Conservation (phyloP, 2,329 filamentous ascomycete genomes). For the Mycosphaerella sp. region DNA sequence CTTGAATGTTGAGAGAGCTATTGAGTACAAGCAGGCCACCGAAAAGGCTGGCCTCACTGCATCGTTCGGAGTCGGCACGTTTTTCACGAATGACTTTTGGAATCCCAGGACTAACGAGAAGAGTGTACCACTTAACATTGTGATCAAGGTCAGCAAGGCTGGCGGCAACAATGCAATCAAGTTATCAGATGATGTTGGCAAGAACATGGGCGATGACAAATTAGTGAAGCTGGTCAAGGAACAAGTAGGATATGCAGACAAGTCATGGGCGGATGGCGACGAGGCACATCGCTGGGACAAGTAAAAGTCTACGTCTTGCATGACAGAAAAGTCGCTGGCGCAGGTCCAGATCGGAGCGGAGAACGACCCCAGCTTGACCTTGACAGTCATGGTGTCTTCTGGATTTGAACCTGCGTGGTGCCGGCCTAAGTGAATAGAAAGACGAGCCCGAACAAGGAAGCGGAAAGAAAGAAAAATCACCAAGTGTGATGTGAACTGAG, state of each 20-base stretch:
- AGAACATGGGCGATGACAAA: slow-evolving; percentile 83
- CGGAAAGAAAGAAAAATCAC: too few species aligned
- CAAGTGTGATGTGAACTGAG: not conserved
- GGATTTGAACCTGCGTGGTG: not conserved
- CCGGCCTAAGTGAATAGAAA: too few species aligned
- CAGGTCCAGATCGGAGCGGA: too few species aligned
- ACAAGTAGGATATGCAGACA: slow-evolving; percentile 78
- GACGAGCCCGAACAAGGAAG: not conserved
- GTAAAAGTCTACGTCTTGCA: not conserved
- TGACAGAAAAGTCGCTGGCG: too few species aligned
- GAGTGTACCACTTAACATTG: slow-evolving; percentile 89
- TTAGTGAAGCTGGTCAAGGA: slow-evolving; percentile 79
- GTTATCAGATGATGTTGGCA: slow-evolving; percentile 79
- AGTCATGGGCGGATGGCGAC: slow-evolving; percentile 74
- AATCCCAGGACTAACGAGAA: slow-evolving; percentile 67
- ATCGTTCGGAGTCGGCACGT: slow-evolving; percentile 91
- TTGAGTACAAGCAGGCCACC: slow-evolving; percentile 80
- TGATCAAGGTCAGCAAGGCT: slow-evolving; percentile 91
- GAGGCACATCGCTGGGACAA: slow-evolving; percentile 76
- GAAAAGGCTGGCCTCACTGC: slow-evolving; percentile 76
- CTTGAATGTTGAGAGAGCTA: slow-evolving; percentile 79
- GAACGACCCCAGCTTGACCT: too few species aligned
- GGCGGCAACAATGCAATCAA: slow-evolving; percentile 78
- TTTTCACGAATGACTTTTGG: slow-evolving; percentile 86
- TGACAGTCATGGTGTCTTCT: not conserved